Evolutionary conservation across 257 asterid species (phyloP).

Genomic region (Anisodus tanguticus): DNA sequence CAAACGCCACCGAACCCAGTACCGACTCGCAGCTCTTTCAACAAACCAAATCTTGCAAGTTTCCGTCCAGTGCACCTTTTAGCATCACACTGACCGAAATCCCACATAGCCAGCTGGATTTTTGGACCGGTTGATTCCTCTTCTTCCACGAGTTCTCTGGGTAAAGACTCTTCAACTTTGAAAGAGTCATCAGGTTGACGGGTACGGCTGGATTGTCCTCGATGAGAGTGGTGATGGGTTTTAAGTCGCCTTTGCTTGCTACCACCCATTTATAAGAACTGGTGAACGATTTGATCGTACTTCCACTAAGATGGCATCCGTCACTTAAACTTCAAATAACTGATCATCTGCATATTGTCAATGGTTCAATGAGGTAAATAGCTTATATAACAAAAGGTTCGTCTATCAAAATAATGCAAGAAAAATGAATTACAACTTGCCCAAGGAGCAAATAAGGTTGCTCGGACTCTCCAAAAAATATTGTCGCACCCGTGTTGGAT

Average conservation of each 20-base stretch:
- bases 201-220: constrained; percentile 43
- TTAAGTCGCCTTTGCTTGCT: constrained; percentile 74
- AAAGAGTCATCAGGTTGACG: constrained; percentile 48
- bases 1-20: constrained; percentile 88
- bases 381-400: neutral
- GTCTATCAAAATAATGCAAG: neutral
- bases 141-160: constrained; percentile 48
- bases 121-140: constrained; percentile 55
- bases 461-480: no score
- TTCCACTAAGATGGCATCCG: neutral
- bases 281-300: neutral
- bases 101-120: constrained; percentile 99
- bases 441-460: no score
- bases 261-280: constrained; percentile 56
- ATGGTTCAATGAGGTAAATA: constrained; percentile 4
- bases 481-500: no score
- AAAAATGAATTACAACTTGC: neutral
- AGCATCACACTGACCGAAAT: constrained; percentile 96
- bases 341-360: constrained; percentile 12
- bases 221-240: constrained; percentile 55
- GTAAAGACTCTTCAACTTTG: constrained; percentile 70
- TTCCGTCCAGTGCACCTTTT: constrained; percentile 98
- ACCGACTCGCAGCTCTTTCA: constrained; percentile 86
- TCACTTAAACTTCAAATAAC: neutral
- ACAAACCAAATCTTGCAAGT: constrained; percentile 90